phyloP scores from a whole-genome alignment of 2,329 filamentous ascomycete species.

The Phialemoniopsis sp. region DNA sequence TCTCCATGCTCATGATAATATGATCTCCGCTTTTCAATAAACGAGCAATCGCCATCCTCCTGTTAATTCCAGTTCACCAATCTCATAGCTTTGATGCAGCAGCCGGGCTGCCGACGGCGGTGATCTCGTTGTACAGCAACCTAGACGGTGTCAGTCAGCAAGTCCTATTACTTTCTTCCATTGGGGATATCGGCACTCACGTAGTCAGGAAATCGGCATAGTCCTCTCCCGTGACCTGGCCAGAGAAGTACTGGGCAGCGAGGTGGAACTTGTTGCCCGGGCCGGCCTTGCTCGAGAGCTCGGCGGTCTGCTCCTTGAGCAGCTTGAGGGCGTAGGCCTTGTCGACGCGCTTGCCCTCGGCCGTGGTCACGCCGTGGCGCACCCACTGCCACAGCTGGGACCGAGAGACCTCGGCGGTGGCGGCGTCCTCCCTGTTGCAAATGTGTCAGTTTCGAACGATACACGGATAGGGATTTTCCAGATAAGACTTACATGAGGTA shows the following conservation, averaged over 20 bases:
- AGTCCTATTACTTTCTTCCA: no score
- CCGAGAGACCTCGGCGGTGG: conserved; percentile 92
- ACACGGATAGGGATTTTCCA: neutral
- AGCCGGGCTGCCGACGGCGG: conserved; percentile 59
- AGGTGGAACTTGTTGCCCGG: conserved; percentile 90
- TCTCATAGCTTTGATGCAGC: conserved; percentile 62
- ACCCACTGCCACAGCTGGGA: conserved; percentile 98
- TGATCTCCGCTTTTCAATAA: no score
- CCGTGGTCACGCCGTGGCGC: conserved; percentile 67
- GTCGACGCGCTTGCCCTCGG: conserved; percentile 88
- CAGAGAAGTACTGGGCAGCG: conserved; percentile 87
- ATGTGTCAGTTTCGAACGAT: no score
- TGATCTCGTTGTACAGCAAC: conserved; percentile 85
- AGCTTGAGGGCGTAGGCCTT: conserved; percentile 86
- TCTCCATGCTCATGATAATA: no score
- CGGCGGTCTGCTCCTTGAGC: conserved; percentile 78
- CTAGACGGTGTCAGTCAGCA: conserved; percentile 37
- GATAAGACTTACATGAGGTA: conserved; percentile 69
- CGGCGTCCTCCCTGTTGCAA: conserved; percentile 79
- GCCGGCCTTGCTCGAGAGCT: conserved; percentile 68
- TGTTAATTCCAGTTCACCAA: neutral
- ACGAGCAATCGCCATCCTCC: no score
- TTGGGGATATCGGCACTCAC: conserved; percentile 44
- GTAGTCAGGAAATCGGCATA: conserved; percentile 93
- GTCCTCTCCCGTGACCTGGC: conserved; percentile 93